These are phyloP conservation scores for Cucurbita moschata DNA, from an alignment of 306 rosid genomes.

Conservation along the genomic window DNA sequence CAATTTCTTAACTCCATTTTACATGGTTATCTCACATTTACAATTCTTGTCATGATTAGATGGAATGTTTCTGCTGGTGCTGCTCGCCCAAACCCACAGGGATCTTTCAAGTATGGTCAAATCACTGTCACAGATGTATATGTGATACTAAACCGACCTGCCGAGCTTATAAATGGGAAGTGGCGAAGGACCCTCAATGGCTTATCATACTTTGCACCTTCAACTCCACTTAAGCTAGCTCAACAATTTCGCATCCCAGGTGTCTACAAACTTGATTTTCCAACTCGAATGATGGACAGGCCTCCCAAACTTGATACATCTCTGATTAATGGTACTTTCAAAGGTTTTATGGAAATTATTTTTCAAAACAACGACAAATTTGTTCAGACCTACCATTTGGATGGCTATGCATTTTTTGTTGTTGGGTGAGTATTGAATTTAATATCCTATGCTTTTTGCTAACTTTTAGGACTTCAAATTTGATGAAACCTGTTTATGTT, in stretches of 20 bases:
- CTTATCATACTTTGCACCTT: conserved; percentile 60
- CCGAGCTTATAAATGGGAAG: conserved; percentile 34
- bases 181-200: conserved; percentile 59
- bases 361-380: conserved; percentile 66
- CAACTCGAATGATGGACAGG: conserved; percentile 44
- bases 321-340: conserved; percentile 61
- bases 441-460: neutral
- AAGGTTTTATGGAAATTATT: conserved; percentile 71
- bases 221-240: conserved; percentile 65
- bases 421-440: conserved; percentile 46
- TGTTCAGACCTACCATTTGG: conserved; percentile 57
- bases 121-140: conserved; percentile 72
- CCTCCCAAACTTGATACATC: conserved; percentile 45
- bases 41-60: conserved; percentile 20
- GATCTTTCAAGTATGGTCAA: conserved; percentile 65
- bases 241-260: conserved; percentile 47
- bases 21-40: neutral
- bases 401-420: conserved; percentile 70
- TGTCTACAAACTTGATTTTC: conserved; percentile 74
- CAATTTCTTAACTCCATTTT: neutral
- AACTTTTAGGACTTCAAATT: neutral
- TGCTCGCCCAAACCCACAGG: conserved; percentile 94
- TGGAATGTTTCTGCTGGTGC: conserved; percentile 73
- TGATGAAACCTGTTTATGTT: neutral
- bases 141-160: conserved; percentile 35